phyloP scores from a whole-genome alignment of 1,284 basidiomycete genomes.

The Trichosporon sp. region DNA sequence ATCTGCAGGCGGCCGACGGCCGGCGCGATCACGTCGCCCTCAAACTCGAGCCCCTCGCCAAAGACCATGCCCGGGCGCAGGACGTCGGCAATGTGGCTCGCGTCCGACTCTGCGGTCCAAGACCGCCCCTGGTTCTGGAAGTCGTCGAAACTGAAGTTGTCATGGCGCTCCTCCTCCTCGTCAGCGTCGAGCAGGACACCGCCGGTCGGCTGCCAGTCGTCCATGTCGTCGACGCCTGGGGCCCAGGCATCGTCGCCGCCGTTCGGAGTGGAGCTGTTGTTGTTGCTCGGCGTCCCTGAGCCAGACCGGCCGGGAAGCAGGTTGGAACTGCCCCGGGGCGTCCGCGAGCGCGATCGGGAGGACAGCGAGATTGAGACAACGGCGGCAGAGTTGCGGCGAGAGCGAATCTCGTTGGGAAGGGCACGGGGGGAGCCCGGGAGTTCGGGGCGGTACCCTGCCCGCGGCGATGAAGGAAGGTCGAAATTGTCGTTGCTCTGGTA shows the following conservation, averaged over 20 bases:
- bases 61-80: conserved; percentile 49
- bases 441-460: background rate
- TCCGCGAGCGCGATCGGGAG: conserved; percentile 49
- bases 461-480: background rate
- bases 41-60: conserved; percentile 54
- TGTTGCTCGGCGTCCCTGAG: conserved; percentile 41
- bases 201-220: conserved; percentile 51
- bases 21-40: conserved; percentile 52
- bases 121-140: conserved; percentile 28
- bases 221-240: conserved; percentile 42
- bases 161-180: conserved; percentile 23
- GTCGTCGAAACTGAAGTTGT: conserved; percentile 32
- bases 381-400: conserved; percentile 49
- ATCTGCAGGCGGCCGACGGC: conserved; percentile 42
- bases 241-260: conserved; percentile 34
- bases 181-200: conserved; percentile 49
- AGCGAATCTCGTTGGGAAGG: conserved; percentile 26
- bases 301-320: conserved; percentile 38
- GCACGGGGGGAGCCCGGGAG: conserved; percentile 38
- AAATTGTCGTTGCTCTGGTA: conserved; percentile 9
- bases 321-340: conserved; percentile 41
- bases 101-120: conserved; percentile 34
- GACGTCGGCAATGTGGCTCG: conserved; percentile 42
- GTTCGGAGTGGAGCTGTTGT: conserved; percentile 34
- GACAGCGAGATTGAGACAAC: conserved; percentile 52